phyloP scores from a whole-genome alignment of 139 green algal genomes.

The Chlamydomonas sp. region DNA sequence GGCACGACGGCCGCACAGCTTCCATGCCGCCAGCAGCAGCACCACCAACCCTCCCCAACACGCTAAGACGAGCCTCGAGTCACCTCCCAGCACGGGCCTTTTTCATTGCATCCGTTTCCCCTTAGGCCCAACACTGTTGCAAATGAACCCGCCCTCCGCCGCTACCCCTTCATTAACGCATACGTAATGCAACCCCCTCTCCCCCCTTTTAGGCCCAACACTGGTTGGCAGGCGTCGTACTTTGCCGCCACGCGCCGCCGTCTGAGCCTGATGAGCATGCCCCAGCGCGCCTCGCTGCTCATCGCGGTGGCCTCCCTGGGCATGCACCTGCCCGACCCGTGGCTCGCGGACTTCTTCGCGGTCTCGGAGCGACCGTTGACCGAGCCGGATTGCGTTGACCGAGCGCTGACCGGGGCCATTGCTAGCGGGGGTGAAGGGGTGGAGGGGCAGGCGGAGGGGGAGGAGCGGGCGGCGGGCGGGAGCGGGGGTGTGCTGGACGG shows the following conservation, averaged over 20 bases:
- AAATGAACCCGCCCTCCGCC: not conserved
- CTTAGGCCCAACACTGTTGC: too few relatives aligned
- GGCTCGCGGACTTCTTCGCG: slow-evolving; percentile 28
- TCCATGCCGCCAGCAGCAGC: not conserved
- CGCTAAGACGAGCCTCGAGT: too few relatives aligned
- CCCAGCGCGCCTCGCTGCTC: slow-evolving; percentile 20
- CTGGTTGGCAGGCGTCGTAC: slow-evolving; percentile 25
- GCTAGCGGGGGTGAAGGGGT: too few relatives aligned
- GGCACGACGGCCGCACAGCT: not conserved
- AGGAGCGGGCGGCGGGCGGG: too few relatives aligned
- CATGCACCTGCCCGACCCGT: slow-evolving; percentile 19
- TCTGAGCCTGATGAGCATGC: not conserved
- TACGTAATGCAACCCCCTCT: not conserved
- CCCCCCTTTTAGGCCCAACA: slow-evolving; percentile 1
- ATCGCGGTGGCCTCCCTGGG: slow-evolving; percentile 6
- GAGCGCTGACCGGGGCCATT: too few relatives aligned
- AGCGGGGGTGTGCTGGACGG: not conserved
- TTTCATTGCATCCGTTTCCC: too few relatives aligned
- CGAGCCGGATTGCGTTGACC: not conserved
- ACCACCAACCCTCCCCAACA: too few relatives aligned
- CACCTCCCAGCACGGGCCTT: too few relatives aligned
- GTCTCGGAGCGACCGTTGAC: not conserved
- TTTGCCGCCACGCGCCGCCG: slow-evolving; percentile 15
- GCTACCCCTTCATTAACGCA: not conserved
- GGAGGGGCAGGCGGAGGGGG: too few relatives aligned